These are phyloP conservation scores for Filosporella fistucella DNA, from an alignment of 495 filamentous ascomycete species.

Conservation along the genomic window DNA sequence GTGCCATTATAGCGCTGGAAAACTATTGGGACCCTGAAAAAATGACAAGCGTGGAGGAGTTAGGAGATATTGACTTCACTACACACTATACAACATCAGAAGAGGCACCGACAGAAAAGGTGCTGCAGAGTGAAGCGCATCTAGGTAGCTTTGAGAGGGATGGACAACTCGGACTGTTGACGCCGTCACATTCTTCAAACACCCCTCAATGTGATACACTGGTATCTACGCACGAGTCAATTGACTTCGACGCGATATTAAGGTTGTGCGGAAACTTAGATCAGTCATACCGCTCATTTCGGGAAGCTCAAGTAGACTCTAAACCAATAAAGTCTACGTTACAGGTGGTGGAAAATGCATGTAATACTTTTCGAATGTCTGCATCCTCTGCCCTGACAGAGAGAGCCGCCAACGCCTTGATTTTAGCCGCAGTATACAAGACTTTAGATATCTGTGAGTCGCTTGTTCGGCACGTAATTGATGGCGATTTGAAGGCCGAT, in stretches of 20 bases:
- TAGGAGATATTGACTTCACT: not conserved
- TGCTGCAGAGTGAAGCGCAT: not conserved
- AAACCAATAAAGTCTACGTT: not conserved
- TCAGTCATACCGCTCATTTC: conserved; percentile 1
- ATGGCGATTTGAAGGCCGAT: not conserved
- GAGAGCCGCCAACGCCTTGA: conserved; percentile 5
- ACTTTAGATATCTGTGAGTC: conserved; percentile 5
- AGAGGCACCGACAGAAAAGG: not conserved
- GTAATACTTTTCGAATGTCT: not conserved
- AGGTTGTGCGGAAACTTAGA: conserved; percentile 6
- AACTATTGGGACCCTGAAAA: conserved; percentile 6
- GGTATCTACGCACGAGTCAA: not conserved
- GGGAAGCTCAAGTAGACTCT: not conserved
- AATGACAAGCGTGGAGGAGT: not conserved
- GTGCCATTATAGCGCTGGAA: not conserved
- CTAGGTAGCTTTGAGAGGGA: not conserved
- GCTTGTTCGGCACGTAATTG: not conserved
- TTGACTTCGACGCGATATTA: conserved; percentile 4
- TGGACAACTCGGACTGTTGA: not conserved
- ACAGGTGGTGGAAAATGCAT: conserved; percentile 2
- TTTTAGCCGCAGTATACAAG: conserved; percentile 6
- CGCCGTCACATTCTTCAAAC: not conserved
- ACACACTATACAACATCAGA: not conserved
- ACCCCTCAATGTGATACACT: not conserved
- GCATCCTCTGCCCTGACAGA: conserved; percentile 1